Conservation (phyloP, 2,329 filamentous ascomycete genomes). For the Monilinia aucupariae region DNA sequence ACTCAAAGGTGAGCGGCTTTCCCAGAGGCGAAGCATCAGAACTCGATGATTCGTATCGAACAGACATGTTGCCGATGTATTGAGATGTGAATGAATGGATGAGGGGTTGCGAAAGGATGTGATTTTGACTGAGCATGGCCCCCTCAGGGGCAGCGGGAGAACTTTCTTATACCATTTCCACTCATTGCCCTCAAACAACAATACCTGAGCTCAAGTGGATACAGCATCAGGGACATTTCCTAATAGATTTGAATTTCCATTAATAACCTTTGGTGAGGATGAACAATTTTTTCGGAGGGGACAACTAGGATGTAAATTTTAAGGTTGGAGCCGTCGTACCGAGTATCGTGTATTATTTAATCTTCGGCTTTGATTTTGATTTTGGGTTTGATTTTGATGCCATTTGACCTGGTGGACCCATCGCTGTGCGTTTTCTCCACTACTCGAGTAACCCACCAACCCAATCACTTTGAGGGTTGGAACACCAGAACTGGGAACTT, state of each 20-base stretch:
- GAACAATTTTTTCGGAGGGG: not conserved
- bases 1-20: conserved; percentile 44
- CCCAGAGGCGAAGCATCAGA: conserved; percentile 37
- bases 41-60: conserved; percentile 28
- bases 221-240: not conserved
- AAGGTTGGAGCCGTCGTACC: no score
- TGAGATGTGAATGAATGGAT: not conserved
- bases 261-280: not conserved
- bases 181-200: not conserved
- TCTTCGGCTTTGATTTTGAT: no score
- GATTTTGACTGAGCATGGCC: not conserved
- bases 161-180: not conserved
- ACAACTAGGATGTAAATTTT: no score
- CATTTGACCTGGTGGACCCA: no score
- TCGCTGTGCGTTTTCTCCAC: no score
- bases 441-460: no score
- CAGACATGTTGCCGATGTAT: conserved; percentile 22
- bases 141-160: no score
- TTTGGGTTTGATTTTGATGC: no score
- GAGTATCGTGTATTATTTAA: no score
- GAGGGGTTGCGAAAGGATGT: not conserved
- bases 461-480: no score
- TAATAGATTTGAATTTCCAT: not conserved
- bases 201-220: not conserved
- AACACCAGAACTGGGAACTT: no score